Base-by-base conservation (phyloP, 768 basidiomycete genomes). In the Gymnopilus junonius region DNA sequence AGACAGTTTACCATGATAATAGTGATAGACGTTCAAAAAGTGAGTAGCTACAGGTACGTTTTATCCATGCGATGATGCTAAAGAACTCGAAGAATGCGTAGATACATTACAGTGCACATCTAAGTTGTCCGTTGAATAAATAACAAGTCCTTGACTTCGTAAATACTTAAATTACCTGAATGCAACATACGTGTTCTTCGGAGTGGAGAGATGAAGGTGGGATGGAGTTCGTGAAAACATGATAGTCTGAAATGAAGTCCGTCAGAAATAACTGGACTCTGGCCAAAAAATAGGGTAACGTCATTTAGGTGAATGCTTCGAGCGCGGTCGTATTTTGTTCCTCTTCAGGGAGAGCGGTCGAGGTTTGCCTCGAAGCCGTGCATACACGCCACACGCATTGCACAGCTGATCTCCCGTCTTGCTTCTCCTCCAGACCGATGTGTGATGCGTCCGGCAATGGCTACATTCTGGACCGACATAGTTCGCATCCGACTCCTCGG, bases 371-470 rank as follows among this genome's bases (percentile, higher is more conserved):
- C 82, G 77, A 48, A 84, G 76, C 31, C 83, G 74, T 29, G 72
- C 72, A 63, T 84, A 84, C 8, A 84, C 83, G 23, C 83, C 83
- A 67, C 83, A 84, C 5, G 83, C 83, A 56, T 84, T 84, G 68
- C 83, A 84, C 1, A 84, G 74, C 66, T 82, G 81, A 12, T 79
- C 80, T 1, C 83, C 83, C 1, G 79, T 74, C 69, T 84, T 84
- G 66, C 81, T 82, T 54, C 83, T 73, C 39, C 83, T 75, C 83
- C 83, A 84, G 42, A 84, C 83, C 8, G 81, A 82, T 3, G 83
- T 84, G 42, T 76, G 79, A 58, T 80, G 81, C 8, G 83, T 83
- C 59, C 75, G 77, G 62, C 83, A 84, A 70, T 83, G 83, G 57
- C 79, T 82, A 50, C 83, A 84, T 65, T 82, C 79, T 1, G 82